Percentiles rank a stretch among this genome's conserved stretches.
phyloP scores from a whole-genome alignment of 1,284 basidiomycete genomes.

The Leccinum subrobustum region DNA sequence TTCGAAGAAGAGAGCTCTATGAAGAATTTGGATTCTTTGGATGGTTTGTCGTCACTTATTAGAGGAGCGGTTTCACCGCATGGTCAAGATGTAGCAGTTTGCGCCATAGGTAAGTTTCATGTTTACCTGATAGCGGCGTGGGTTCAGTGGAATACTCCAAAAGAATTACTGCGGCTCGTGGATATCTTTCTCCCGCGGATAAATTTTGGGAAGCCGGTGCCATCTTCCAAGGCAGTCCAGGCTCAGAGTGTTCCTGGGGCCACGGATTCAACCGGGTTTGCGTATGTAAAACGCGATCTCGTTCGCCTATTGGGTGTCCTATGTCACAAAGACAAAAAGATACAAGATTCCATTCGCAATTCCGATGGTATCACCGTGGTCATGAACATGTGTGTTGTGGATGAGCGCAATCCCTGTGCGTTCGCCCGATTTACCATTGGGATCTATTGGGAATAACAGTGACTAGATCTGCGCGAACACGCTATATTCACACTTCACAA shows the following conservation, averaged over 20 bases:
- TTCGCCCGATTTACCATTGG: slow-evolving; percentile 25
- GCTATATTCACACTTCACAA: slow-evolving; percentile 83
- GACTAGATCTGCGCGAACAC: slow-evolving; percentile 82
- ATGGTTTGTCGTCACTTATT: slow-evolving; percentile 41
- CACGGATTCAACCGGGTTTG: slow-evolving; percentile 59
- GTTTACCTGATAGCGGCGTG: slow-evolving; percentile 1
- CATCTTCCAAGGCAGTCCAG: slow-evolving; percentile 21
- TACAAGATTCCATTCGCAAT: slow-evolving; percentile 72
- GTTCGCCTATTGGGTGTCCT: slow-evolving; percentile 79
- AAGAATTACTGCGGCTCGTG: slow-evolving; percentile 68
- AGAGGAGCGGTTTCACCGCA: slow-evolving; percentile 39
- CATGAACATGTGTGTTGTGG: slow-evolving; percentile 84
- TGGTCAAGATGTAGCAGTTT: slow-evolving; percentile 52
- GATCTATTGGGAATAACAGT: slow-evolving; percentile 7
- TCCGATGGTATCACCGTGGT: slow-evolving; percentile 77
- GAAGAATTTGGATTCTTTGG: slow-evolving; percentile 15
- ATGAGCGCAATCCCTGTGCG: slow-evolving; percentile 89
- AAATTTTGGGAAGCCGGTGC: slow-evolving; percentile 62
- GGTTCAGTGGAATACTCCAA: slow-evolving; percentile 10
- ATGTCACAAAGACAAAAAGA: slow-evolving; percentile 55
- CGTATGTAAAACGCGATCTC: slow-evolving; percentile 80
- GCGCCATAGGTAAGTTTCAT: slow-evolving; percentile 54
- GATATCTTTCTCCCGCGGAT: slow-evolving; percentile 79
- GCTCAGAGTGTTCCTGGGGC: slow-evolving; percentile 12
- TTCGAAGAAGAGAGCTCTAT: slow-evolving; percentile 21